A percentile compares a stretch with the other conserved stretches of the same genome.
Conservation (phyloP, 2,329 filamentous ascomycete genomes). For the Fonsecaea monophora region DNA sequence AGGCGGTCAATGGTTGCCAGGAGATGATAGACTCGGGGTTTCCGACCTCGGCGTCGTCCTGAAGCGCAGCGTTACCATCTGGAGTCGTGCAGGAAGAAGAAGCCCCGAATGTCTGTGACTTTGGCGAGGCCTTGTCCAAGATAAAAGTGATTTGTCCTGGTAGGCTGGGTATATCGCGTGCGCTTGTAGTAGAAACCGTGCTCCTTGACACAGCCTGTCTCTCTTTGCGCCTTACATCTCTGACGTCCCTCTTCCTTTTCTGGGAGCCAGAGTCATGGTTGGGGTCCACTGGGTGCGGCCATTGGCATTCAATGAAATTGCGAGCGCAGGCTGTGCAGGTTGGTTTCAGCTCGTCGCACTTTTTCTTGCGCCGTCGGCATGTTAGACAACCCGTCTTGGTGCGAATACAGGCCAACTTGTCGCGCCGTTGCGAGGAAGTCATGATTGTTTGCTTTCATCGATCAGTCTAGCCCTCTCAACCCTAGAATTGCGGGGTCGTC, state of each 20-base stretch:
- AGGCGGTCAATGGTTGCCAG: slow-evolving; percentile 16
- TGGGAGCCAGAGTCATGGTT: not conserved
- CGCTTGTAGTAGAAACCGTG: not conserved
- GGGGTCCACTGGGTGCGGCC: not conserved
- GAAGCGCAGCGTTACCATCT: not conserved
- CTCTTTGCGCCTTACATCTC: not conserved
- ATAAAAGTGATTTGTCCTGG: not conserved
- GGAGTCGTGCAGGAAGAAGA: not conserved
- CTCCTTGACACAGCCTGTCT: not conserved
- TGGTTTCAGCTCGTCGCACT: slow-evolving; percentile 53
- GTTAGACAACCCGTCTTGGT: slow-evolving; percentile 45
- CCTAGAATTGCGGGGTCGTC: not conserved
- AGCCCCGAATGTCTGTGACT: not conserved
- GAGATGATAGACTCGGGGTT: slow-evolving; percentile 6
- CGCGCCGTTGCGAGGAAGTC: not conserved
- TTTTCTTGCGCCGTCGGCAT: slow-evolving; percentile 46
- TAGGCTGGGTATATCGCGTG: not conserved
- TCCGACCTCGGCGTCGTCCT: not conserved
- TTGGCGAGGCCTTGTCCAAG: not conserved
- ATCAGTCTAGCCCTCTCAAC: not conserved
- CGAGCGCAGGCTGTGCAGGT: slow-evolving; percentile 42
- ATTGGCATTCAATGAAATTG: slow-evolving; percentile 21
- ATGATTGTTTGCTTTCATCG: not conserved
- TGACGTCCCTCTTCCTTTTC: not conserved
- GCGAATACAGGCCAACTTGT: slow-evolving; percentile 7